Percentiles rank a stretch among this genome's conserved stretches.
phyloP scores from a whole-genome alignment of 2,329 filamentous ascomycete genomes.

The Paecilomyces fulvus region DNA sequence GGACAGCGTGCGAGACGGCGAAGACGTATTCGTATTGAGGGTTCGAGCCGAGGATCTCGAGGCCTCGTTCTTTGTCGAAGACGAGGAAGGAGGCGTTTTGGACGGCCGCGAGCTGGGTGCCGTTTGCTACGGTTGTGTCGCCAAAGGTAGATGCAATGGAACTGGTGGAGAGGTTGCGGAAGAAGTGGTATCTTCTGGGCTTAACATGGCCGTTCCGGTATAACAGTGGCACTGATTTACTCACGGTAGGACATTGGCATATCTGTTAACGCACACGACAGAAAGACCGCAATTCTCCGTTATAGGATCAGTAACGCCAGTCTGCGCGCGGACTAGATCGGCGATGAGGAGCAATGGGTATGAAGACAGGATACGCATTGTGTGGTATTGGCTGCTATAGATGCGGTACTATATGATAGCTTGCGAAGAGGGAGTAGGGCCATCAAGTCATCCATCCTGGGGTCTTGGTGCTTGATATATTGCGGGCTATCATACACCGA shows the following conservation, averaged over 20 bases:
- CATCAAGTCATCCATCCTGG: background rate
- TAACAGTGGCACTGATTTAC: conserved; percentile 1
- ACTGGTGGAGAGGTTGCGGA: conserved; percentile 20
- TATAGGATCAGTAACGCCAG: conserved; percentile 19
- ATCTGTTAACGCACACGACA: conserved; percentile 31
- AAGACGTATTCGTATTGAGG: conserved; percentile 33
- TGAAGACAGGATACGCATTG: conserved; percentile 1
- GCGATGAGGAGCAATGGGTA: conserved; percentile 3
- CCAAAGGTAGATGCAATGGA: conserved; percentile 17
- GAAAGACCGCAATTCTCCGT: conserved; percentile 21
- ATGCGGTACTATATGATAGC: background rate
- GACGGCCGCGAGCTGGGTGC: conserved; percentile 22
- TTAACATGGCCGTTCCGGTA: conserved; percentile 4
- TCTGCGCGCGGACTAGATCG: conserved; percentile 12
- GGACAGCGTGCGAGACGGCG: conserved; percentile 27
- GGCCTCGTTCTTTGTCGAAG: conserved; percentile 27
- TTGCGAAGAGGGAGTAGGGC: background rate
- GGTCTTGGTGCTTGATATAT: background rate
- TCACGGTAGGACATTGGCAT: conserved; percentile 20
- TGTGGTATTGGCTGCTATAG: background rate
- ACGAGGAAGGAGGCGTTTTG: conserved; percentile 29
- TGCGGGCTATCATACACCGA: background rate
- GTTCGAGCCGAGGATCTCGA: conserved; percentile 27
- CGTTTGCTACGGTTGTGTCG: conserved; percentile 25
- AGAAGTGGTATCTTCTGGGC: conserved; percentile 31